These are phyloP conservation scores for Diplodia intermedia DNA, from an alignment of 2,329 filamentous ascomycete genomes.

Conservation along the genomic window DNA sequence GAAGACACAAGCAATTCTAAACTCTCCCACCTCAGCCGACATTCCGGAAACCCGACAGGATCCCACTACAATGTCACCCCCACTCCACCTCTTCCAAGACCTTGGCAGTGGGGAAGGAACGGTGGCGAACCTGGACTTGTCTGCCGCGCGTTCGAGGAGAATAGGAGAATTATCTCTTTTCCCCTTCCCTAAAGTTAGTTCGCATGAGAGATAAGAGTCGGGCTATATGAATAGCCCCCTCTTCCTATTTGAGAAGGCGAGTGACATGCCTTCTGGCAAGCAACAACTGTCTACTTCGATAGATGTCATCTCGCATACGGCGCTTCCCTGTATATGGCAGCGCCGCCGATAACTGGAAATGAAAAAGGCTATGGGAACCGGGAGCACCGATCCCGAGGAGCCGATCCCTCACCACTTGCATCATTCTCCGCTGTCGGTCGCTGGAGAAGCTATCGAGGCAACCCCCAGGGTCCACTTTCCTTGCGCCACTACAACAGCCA, in stretches of 20 bases:
- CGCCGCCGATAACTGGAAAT: neutral
- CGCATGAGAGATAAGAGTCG: neutral
- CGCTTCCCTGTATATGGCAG: neutral
- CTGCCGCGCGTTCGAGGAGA: neutral
- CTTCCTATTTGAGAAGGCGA: neutral
- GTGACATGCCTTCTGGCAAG: neutral
- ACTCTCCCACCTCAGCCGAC: neutral
- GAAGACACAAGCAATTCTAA: too few species aligned
- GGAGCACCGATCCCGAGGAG: neutral
- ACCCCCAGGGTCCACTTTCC: neutral
- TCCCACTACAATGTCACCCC: neutral
- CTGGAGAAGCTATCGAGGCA: neutral
- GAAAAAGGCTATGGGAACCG: neutral
- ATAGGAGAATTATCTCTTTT: neutral
- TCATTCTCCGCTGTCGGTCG: neutral
- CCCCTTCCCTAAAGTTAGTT: neutral
- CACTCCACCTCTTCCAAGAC: neutral
- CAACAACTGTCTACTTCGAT: neutral
- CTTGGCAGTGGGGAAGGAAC: neutral
- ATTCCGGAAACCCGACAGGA: neutral
- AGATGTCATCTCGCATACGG: neutral
- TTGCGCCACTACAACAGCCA: neutral
- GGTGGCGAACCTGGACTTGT: neutral
- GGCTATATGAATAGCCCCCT: neutral
- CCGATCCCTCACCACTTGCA: neutral